phyloP scores from a whole-genome alignment of 2,329 filamentous ascomycete species.

The Microthyrium microscopicum region DNA sequence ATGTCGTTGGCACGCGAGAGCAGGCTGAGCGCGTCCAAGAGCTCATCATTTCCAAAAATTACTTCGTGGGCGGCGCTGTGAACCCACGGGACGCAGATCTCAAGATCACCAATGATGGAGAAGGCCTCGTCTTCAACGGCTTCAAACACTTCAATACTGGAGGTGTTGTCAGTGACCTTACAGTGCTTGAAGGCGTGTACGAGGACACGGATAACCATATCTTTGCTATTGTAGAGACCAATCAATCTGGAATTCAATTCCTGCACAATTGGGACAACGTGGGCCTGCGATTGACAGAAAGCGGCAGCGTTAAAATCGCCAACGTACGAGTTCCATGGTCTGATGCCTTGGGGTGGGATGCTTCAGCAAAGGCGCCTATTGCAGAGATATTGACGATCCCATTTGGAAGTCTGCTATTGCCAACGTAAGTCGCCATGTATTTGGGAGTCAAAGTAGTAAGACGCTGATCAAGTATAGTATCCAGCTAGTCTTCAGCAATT shows the following conservation, averaged over 20 bases:
- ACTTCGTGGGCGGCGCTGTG: slow-evolving; percentile 47
- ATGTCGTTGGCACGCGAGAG: slow-evolving; percentile 41
- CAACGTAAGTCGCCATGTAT: slow-evolving; percentile 26
- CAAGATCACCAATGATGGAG: slow-evolving; percentile 36
- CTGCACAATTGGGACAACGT: slow-evolving; percentile 48
- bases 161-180: slow-evolving; percentile 48
- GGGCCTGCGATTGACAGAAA: slow-evolving; percentile 46
- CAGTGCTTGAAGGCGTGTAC: slow-evolving; percentile 46
- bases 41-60: slow-evolving; percentile 45
- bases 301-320: slow-evolving; percentile 43
- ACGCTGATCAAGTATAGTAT: slow-evolving; percentile 28
- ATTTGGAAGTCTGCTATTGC: slow-evolving; percentile 41
- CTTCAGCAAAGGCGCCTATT: slow-evolving; percentile 32
- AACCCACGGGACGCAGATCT: slow-evolving; percentile 49
- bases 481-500: slow-evolving; percentile 49
- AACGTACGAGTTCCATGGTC: slow-evolving; percentile 40
- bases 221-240: slow-evolving; percentile 43
- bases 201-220: slow-evolving; percentile 43
- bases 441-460: neutral
- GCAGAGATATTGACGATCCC: slow-evolving; percentile 34
- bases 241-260: slow-evolving; percentile 41
- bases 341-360: slow-evolving; percentile 46
- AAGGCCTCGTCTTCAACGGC: slow-evolving; percentile 42
- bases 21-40: slow-evolving; percentile 41
- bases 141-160: slow-evolving; percentile 53